These are phyloP conservation scores for Umbellularia californica DNA, from an alignment of 164 flowering plant species.

Conservation along the genomic window DNA sequence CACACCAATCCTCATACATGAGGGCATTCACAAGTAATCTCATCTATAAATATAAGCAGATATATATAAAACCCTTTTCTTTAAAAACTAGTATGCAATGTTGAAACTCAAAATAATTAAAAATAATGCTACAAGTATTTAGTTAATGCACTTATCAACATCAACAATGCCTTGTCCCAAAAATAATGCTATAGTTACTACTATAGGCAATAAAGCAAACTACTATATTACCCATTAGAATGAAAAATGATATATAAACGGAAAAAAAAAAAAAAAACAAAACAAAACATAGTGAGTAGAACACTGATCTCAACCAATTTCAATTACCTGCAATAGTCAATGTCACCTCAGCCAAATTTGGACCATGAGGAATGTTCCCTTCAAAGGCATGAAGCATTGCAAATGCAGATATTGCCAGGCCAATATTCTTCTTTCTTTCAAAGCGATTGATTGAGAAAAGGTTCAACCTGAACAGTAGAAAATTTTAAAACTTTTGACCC, in stretches of 20 bases:
- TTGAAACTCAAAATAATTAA: too few relatives aligned
- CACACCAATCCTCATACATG: too few relatives aligned
- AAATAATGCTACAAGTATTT: too few relatives aligned
- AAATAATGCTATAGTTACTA: not conserved
- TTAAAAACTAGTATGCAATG: too few relatives aligned
- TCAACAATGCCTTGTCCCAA: too few relatives aligned
- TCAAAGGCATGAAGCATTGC: slow-evolving; percentile 47
- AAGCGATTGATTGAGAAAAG: slow-evolving; percentile 86
- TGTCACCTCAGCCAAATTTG: slow-evolving; percentile 35
- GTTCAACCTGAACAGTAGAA: slow-evolving; percentile 40
- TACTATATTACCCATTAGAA: not conserved
- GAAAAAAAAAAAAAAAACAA: too few relatives aligned
- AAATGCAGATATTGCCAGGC: slow-evolving; percentile 79
- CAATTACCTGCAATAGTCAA: slow-evolving; percentile 68
- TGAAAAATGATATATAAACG: not conserved
- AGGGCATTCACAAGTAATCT: too few relatives aligned
- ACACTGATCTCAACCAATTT: not conserved
- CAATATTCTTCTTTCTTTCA: slow-evolving; percentile 92
- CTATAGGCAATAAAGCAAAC: not conserved
- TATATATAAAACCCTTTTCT: too few relatives aligned
- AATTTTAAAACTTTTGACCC: not conserved
- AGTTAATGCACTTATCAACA: too few relatives aligned
- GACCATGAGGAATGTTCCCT: slow-evolving; percentile 27
- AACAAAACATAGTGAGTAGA: not conserved
- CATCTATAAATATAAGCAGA: too few relatives aligned